Evolutionary conservation across 208 protist genomes (phyloP), one percentile per base, ranked within the genome.

Genomic region (Trypanosoma scelopori): DNA sequence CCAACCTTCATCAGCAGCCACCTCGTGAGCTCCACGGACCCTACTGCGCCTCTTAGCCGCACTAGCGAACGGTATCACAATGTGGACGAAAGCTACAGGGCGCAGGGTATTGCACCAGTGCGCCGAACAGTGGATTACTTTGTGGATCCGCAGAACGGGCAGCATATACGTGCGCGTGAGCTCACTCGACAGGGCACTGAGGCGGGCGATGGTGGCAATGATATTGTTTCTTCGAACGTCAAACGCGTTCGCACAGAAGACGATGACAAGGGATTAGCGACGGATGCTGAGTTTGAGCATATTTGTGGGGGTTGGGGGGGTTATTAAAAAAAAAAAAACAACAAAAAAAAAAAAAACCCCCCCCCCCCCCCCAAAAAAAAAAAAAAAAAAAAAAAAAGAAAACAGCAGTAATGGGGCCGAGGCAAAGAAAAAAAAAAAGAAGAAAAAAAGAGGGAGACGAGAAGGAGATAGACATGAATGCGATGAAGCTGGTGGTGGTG

Each of bases 1-100:
- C 81, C 88, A 5, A 76, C 78, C n/a, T 92, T 82, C 59, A 89
- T 94, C 67, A 94, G 85, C 69, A 64, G 74, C 22, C 58, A 67
- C 27, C 71, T 94, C 1, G 79, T 93, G 3, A 74, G 22, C 41
- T 57, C 56, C 22, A 74, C 65, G 0, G 69, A 74, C 37, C 71
- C 49, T 27, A 69, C 47, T 6, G 59, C 50, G 7, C 28, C 55
- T 3, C 45, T 16, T 32, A 51, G 20, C 22, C 6, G 48, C 50
- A 50, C 39, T 39, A 72, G 22, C 46, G 53, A 43, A 5, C 48
- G 42, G 20, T 25, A 45, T 11, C 28, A 55, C 22, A 55, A 59
- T 47, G 22, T 69, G 16, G 39, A 43, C 12, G 65, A 58, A 32
- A 43, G 47, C 39, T 60, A 72, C 47, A 37, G n/a, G 3, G 18